These are phyloP conservation scores for Halteria grandinella DNA, from an alignment of 73 alveolate species.

Conservation along the genomic window DNA sequence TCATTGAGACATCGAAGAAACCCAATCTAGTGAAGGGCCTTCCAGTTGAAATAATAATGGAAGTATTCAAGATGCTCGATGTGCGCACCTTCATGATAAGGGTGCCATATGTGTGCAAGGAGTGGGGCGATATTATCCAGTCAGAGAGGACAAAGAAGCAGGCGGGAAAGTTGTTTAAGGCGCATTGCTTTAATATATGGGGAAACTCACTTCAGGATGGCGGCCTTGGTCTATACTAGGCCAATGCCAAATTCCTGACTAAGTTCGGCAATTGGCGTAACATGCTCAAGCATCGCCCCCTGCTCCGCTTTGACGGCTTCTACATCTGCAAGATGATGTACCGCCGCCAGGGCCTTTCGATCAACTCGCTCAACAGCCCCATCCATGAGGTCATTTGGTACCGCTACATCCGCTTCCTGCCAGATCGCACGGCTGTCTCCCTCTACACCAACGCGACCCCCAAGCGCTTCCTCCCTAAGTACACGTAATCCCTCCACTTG, in stretches of 20 bases:
- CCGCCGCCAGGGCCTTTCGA: slow-evolving; percentile 14
- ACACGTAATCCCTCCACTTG: too few relatives aligned
- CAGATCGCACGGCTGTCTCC: slow-evolving; percentile 43
- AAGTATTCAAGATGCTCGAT: slow-evolving; percentile 8
- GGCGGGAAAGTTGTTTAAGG: slow-evolving; percentile 34
- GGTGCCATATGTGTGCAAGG: slow-evolving; percentile 24
- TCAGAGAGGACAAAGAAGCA: too few relatives aligned
- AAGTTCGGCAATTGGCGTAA: slow-evolving; percentile 39
- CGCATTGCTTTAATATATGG: slow-evolving; percentile 28
- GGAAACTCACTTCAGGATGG: too few relatives aligned
- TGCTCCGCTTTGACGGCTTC: slow-evolving; percentile 33
- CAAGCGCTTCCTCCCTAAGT: slow-evolving; percentile 32
- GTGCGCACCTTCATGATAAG: not conserved
- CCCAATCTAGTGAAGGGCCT: not conserved
- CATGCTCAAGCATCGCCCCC: slow-evolving; percentile 38
- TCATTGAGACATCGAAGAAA: too few relatives aligned
- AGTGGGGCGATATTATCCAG: slow-evolving; percentile 21
- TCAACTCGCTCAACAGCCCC: slow-evolving; percentile 34
- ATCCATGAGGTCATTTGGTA: slow-evolving; percentile 38
- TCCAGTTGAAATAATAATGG: slow-evolving; percentile 22
- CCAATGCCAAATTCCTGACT: not conserved
- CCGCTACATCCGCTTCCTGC: slow-evolving; percentile 18
- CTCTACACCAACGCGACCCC: slow-evolving; percentile 46
- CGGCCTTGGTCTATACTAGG: not conserved
- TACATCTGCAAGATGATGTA: slow-evolving; percentile 52